Evolutionary conservation across 768 basidiomycete genomes (phyloP), one percentile per base, ranked within the genome.

Genomic region (Leccinum imitatum): DNA sequence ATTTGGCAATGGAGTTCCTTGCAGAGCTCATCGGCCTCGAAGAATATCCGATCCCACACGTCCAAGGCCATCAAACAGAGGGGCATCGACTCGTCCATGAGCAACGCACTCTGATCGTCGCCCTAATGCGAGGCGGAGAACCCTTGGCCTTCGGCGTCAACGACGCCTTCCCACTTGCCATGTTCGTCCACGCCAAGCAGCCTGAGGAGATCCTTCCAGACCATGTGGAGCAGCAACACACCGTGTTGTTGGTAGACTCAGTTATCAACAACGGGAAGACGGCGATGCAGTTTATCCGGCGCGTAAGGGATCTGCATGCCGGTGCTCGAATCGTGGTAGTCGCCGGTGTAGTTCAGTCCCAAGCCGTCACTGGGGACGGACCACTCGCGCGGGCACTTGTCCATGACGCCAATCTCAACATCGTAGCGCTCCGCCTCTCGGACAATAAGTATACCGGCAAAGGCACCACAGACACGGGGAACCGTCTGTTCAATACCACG

Each of bases 231-330:
- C 60, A 59, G 37, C 60, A 61, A 50, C 60, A 61, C 39, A 14
- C 60, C 53, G 60, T 61, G 47, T 59, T 61, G 60, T 60, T 61
- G 58, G 58, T 61, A 61, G 60, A 61, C 58, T 61, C 60, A 9
- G 60, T 61, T 58, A 54, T 61, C 57, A 61, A 61, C 60, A 44
- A 44, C 48, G 60, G 60, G 60, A 21, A 35, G 53, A 61, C 60
- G 44, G 53, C 58, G 48, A 61, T 61, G 60, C 60, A 61, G 53
- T 61, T 61, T 59, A 61, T 61, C 53, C 57, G 15, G 58, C 60
- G 53, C 48, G 4, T 6, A 54, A 61, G 60, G 53, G 47, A 54
- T 54, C 60, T 61, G 47, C 35, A 61, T 54, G 58, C 60, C 37
- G 31, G 60, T 61, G 58, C 30, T 61, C 60, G 60, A 61, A 61